Evolutionary conservation across 331 rosid genomes (phyloP).

Genomic region (Malus hybrid): DNA sequence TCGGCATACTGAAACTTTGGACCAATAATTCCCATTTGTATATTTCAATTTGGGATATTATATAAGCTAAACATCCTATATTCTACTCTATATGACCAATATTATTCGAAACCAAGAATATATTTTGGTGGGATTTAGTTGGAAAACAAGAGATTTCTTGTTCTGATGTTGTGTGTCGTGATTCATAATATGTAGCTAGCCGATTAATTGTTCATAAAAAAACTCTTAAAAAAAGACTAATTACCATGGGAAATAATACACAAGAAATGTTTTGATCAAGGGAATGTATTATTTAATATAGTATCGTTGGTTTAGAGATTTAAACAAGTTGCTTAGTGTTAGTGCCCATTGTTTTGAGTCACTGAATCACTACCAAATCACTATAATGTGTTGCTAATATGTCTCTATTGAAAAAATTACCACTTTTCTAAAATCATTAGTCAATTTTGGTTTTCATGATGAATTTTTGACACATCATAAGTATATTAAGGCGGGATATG

Average conservation of each 20-base stretch:
- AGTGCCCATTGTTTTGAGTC: conserved; percentile 17
- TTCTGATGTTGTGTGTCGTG: conserved; percentile 10
- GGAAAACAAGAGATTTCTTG: conserved; percentile 9
- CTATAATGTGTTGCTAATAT: background rate
- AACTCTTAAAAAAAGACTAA: background rate
- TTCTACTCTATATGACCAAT: no score
- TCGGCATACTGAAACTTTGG: conserved; percentile 10
- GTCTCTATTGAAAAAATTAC: background rate
- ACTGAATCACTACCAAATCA: conserved; percentile 19
- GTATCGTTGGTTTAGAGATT: background rate
- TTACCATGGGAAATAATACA: background rate
- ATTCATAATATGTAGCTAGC: background rate
- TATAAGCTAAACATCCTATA: background rate
- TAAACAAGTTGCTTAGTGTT: conserved; percentile 21
- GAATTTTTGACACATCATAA: background rate
- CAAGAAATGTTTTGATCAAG: conserved; percentile 3
- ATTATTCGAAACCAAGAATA: background rate
- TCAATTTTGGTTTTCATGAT: background rate
- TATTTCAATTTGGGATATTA: conserved; percentile 18
- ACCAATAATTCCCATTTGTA: background rate
- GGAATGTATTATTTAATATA: background rate
- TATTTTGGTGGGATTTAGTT: background rate
- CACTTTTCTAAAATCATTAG: background rate
- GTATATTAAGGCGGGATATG: no score
- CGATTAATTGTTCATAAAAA: background rate